phyloP scores from a whole-genome alignment of 768 basidiomycete genomes.

The Sarcomyxa edulis region DNA sequence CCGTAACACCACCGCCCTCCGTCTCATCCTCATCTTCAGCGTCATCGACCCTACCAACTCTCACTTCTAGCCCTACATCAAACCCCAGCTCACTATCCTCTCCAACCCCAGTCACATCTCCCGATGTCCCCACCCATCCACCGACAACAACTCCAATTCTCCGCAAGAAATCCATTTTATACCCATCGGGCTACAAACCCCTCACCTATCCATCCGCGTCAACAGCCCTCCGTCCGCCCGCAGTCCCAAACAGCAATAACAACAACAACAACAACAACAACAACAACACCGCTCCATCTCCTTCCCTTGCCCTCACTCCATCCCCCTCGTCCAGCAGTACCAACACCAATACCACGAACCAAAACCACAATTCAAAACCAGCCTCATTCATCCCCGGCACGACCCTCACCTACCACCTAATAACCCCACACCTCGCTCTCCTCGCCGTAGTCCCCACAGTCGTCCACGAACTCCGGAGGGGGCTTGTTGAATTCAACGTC shows the following conservation, averaged over 20 bases:
- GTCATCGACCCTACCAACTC: slow-evolving; percentile 15
- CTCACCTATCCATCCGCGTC: slow-evolving; percentile 69
- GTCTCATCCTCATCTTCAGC: slow-evolving; percentile 18
- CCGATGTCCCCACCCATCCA: slow-evolving; percentile 3
- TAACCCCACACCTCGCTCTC: slow-evolving; percentile 67
- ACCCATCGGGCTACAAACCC: no score
- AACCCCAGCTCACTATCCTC: not conserved
- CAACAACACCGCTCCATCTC: slow-evolving; percentile 57
- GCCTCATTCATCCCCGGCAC: slow-evolving; percentile 57
- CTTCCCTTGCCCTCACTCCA: slow-evolving; percentile 40
- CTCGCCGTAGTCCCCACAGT: slow-evolving; percentile 69
- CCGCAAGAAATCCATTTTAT: no score
- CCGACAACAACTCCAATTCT: slow-evolving; percentile 13
- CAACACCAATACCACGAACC: slow-evolving; percentile 1
- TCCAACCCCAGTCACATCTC: slow-evolving; percentile 1
- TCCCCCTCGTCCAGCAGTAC: not conserved
- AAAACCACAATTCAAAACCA: slow-evolving; percentile 22
- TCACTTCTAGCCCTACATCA: slow-evolving; percentile 8
- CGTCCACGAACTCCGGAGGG: slow-evolving; percentile 67
- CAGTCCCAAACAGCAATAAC: not conserved
- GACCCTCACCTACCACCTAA: slow-evolving; percentile 80
- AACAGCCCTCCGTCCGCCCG: slow-evolving; percentile 30
- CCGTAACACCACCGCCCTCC: slow-evolving; percentile 20
- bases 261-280: slow-evolving; percentile 1
- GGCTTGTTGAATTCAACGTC: slow-evolving; percentile 82